Evolutionary conservation across 805 yeast species (phyloP).

Genomic region (Debaryomyces hansenii): DNA sequence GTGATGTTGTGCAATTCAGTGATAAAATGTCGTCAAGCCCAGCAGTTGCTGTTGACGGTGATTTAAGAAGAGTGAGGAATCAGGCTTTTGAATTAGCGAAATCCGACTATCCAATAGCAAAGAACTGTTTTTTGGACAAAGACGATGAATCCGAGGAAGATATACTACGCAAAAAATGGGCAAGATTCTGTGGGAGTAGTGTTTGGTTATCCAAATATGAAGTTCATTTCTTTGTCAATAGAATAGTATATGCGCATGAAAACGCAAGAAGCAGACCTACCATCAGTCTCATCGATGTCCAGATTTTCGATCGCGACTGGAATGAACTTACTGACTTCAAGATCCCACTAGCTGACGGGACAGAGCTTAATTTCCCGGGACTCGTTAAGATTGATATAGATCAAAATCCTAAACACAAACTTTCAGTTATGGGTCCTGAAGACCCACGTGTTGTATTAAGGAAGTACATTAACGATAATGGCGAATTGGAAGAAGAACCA

Average conservation of each 20-base stretch:
- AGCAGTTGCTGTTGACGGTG: not conserved
- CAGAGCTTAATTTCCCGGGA: constrained; percentile 8
- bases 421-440: constrained; percentile 14
- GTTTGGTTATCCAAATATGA: constrained; percentile 8
- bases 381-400: constrained; percentile 10
- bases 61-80: constrained; percentile 9
- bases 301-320: constrained; percentile 21
- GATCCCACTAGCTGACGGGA: constrained; percentile 2
- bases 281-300: constrained; percentile 16
- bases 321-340: constrained; percentile 12
- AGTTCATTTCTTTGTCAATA: constrained; percentile 7
- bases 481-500: constrained; percentile 18
- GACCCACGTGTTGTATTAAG: constrained; percentile 17
- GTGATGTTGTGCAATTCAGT: not conserved
- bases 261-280: constrained; percentile 7
- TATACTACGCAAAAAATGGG: constrained; percentile 11
- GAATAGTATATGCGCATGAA: constrained; percentile 5
- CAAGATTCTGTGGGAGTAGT: constrained; percentile 11
- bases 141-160: constrained; percentile 9
- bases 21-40: not conserved
- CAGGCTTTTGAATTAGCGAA: constrained; percentile 7
- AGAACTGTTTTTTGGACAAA: constrained; percentile 10
- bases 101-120: constrained; percentile 6
- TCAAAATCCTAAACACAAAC: constrained; percentile 1
- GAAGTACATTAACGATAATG: constrained; percentile 4